Conservation (phyloP, 148 eudicot species). For the Euryodendron excelsum region DNA sequence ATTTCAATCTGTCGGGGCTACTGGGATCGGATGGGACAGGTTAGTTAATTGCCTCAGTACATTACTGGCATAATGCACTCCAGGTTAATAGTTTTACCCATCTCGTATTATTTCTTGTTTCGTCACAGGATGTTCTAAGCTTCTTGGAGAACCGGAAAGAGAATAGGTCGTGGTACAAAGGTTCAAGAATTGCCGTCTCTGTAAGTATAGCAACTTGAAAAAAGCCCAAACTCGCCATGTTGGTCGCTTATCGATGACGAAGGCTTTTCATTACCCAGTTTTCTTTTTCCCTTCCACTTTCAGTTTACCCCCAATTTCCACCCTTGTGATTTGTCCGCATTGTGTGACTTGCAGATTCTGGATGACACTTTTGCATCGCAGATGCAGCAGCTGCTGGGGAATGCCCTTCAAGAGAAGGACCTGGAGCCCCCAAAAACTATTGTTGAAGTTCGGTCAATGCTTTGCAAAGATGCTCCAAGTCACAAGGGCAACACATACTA, state of each 20-base stretch:
- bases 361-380: conserved; percentile 84
- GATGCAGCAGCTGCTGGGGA: conserved; percentile 74
- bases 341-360: conserved; percentile 44
- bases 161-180: conserved; percentile 79
- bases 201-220: conserved; percentile 43
- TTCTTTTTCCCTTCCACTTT: not conserved
- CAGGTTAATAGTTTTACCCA: not conserved
- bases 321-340: not conserved
- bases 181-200: conserved; percentile 64
- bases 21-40: conserved; percentile 92
- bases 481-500: conserved; percentile 55
- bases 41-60: conserved; percentile 18
- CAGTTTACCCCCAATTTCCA: not conserved
- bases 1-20: conserved; percentile 66
- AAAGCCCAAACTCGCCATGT: not conserved
- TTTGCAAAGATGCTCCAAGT: conserved; percentile 58
- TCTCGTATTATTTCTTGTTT: not conserved
- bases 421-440: conserved; percentile 72
- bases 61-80: not conserved
- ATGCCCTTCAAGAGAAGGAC: conserved; percentile 72
- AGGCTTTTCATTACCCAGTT: not conserved
- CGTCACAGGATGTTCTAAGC: conserved; percentile 65
- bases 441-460: conserved; percentile 68
- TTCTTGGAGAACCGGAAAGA: conserved; percentile 83
- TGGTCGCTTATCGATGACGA: not conserved